phyloP scores from a whole-genome alignment of 352 stramenopile genomes.

The Globisporangium splendens region DNA sequence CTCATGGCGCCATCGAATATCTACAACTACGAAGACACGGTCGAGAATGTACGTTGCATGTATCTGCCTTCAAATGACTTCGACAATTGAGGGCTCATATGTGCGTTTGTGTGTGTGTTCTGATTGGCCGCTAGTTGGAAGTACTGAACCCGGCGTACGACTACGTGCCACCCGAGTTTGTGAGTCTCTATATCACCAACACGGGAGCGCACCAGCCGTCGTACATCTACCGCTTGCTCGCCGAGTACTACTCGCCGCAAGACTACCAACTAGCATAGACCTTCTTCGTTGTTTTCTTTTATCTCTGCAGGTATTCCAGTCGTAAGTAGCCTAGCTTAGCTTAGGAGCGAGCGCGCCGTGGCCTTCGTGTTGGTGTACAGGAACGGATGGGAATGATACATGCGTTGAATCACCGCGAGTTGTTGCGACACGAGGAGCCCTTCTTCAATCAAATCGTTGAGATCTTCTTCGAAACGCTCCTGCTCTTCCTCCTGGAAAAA shows the following conservation, averaged over 20 bases:
- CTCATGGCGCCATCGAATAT: conserved; percentile 86
- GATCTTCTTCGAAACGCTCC: conserved; percentile 78
- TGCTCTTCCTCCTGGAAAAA: conserved; percentile 80
- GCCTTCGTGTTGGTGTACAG: conserved; percentile 50
- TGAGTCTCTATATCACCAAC: conserved; percentile 98
- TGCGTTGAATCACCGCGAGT: conserved; percentile 82
- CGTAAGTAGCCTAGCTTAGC: conserved; percentile 5
- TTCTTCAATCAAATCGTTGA: conserved; percentile 79
- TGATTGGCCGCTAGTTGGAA: conserved; percentile 66
- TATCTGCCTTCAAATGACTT: conserved; percentile 9
- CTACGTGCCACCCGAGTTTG: conserved; percentile 96
- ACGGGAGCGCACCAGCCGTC: conserved; percentile 97
- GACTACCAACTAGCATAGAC: conserved; percentile 88
- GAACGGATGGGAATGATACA: conserved; percentile 85
- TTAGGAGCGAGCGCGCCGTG: conserved; percentile 40
- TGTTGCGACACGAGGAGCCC: conserved; percentile 74
- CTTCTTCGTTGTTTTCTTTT: conserved; percentile 3
- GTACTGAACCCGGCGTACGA: conserved; percentile 97
- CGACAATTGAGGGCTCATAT: neutral
- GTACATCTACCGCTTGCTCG: conserved; percentile 98
- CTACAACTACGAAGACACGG: conserved; percentile 88
- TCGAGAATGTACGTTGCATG: conserved; percentile 69
- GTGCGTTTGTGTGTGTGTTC: neutral
- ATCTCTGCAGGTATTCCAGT: neutral
- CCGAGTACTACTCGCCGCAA: conserved; percentile 97